Evolutionary conservation across 768 basidiomycete species (phyloP), one percentile per base, ranked within the genome.

Genomic region (Holtermannia corniformis): DNA sequence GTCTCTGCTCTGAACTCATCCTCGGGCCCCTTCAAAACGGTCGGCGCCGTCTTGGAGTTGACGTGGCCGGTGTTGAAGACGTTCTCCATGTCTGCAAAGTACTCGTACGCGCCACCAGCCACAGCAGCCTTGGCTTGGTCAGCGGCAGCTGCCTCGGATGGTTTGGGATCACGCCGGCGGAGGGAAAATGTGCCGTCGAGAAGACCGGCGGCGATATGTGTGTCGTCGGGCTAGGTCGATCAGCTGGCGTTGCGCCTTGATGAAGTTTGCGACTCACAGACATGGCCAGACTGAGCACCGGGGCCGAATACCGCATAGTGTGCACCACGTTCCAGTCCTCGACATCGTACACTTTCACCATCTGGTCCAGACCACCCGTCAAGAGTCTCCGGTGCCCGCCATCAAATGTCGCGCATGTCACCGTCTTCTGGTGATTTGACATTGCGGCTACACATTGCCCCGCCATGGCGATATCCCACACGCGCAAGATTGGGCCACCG

Each of bases 281-380:
- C 44, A 97, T 78, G 14, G 91, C 90, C 41, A 97, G 76, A 65
- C 84, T 88, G 16, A 99, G 77, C 1, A 99, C 73, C 4, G 91
- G 88, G 3, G 91, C 89, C 3, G 93, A 87, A 72, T 97, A 97
- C 43, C 95, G 84, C 89, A 99, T 97, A 3, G 95, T 96, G 65
- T 99, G 95, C 13, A 95, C 83, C 28, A 99, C 95, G 64, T 87
- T 86, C 77, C 93, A 96, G 41, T 74, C 73, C 67, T 85, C 81
- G 32, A 92, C 82, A 72, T 97, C 93, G 75, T 97, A 99, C 27
- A 96, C 92, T 74, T 99, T 99, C 53, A 97, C 88, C 86, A 99
- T 86, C 61, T 93, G 91, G 70, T 99, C 95, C 57, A 99, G 76
- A 41, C 87, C 82, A 25, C 90, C 95, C 0, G 88, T 89, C 44